Base-by-base conservation (phyloP, 225 moss, liverwort and hornwort species). In the Straminergon stramineum region DNA sequence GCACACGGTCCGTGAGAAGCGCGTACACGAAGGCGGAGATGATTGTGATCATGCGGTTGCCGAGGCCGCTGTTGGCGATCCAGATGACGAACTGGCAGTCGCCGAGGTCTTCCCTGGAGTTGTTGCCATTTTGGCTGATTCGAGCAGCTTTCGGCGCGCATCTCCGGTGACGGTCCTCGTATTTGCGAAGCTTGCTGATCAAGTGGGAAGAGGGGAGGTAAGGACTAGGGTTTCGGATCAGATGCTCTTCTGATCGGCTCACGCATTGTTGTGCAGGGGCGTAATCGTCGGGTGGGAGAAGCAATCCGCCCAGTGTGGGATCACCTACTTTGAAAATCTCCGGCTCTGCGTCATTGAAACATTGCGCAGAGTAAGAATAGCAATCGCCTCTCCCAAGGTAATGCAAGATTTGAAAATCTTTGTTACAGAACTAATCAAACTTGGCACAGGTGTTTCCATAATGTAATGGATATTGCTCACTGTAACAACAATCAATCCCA, bases 11-110 rank as follows among this genome's bases (percentile, higher is more conserved):
- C 11, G 96, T 97, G 76, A 96, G 92, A n/a, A 97, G 89, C n/a
- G 96, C 94, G 62, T 96, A 97, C 60, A 95, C 85, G 79, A 97
- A 97, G 20, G 96, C 94, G 4, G 96, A 96, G 37, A 91, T 86
- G 52, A 97, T 87, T 43, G 96, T 92, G 85, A 96, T 90, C 86
- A 96, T 90, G 87, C 96, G 96, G 93, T 97, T 97, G 62, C 96
- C 96, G 37, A 96, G 87, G 41, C 96, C 96, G 48, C 93, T 93
- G 79, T 91, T 90, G 74, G 92, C 94, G 67, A 93, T 93, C 93
- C 93, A 94, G 35, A 94, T 87, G 60, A 94, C 83, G 48, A 93
- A 94, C 79, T 93, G 92, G 91, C 93, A 94, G 82, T 90, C 90
- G 61, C 89, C 92, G 17, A 93, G 89, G 8, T 87, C 88, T 15